These are phyloP conservation scores for Blastocrithidia nonstop DNA, from an alignment of 208 protist genomes.

Conservation along the genomic window DNA sequence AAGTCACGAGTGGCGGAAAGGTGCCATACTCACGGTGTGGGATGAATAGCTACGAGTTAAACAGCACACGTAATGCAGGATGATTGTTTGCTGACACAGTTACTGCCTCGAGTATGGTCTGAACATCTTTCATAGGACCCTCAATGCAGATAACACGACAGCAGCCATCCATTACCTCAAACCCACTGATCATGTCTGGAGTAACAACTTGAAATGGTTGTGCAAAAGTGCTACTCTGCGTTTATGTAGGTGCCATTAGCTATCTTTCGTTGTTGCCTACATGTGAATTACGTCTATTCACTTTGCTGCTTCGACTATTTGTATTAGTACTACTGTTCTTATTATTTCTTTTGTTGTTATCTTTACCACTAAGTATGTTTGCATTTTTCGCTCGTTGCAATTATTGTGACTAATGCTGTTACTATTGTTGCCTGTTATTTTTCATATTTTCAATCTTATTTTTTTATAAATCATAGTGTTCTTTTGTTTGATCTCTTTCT, in stretches of 20 bases:
- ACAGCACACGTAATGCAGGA: conserved; percentile 19
- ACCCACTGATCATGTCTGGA: conserved; percentile 65
- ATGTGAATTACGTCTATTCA: conserved; percentile 9
- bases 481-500: too few relatives aligned
- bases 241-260: background rate
- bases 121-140: conserved; percentile 51
- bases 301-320: conserved; percentile 19
- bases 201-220: conserved; percentile 36
- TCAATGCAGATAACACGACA: conserved; percentile 61
- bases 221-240: conserved; percentile 18
- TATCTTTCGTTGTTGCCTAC: too few relatives aligned
- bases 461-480: too few relatives aligned
- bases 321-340: conserved; percentile 1
- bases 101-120: conserved; percentile 9
- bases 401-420: background rate
- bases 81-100: conserved; percentile 8
- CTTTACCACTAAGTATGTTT: background rate
- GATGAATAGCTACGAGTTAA: conserved; percentile 72
- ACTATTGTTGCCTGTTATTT: conserved; percentile 1
- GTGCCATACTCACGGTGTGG: conserved; percentile 37
- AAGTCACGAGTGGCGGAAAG: conserved; percentile 69
- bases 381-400: conserved; percentile 5
- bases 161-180: conserved; percentile 72
- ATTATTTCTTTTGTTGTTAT: background rate
- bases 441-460: background rate